Conservation (phyloP, 495 filamentous ascomycete species). For the Usnea hakonensis region DNA sequence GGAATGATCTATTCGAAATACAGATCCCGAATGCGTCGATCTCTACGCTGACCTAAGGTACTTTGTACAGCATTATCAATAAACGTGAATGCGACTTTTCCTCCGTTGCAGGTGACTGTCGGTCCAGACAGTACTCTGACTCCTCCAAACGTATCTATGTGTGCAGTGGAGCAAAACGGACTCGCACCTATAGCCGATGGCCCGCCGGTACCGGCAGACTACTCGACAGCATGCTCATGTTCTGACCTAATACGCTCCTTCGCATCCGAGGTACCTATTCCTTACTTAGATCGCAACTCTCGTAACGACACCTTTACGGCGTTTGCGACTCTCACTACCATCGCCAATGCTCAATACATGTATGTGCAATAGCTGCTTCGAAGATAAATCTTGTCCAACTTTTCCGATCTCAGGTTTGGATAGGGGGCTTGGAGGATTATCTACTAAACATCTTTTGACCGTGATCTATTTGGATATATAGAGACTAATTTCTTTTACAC, state of each 20-base stretch:
- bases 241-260: background rate
- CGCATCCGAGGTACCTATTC: background rate
- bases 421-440: background rate
- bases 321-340: background rate
- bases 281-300: background rate
- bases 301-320: background rate
- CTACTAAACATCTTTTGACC: background rate
- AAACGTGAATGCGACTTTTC: background rate
- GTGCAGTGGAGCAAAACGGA: slow-evolving; percentile 1
- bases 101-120: background rate
- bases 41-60: background rate
- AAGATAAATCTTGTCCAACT: background rate
- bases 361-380: background rate
- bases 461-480: background rate
- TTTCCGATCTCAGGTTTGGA: background rate
- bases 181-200: slow-evolving; percentile 3
- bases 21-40: background rate
- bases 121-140: background rate
- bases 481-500: background rate
- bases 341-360: background rate
- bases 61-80: background rate
- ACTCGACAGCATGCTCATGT: slow-evolving; percentile 11
- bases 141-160: slow-evolving; percentile 4
- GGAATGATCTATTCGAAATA: background rate
- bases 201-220: background rate